These are phyloP conservation scores for Angophora floribunda DNA, from an alignment of 345 rosid species.

Conservation along the genomic window DNA sequence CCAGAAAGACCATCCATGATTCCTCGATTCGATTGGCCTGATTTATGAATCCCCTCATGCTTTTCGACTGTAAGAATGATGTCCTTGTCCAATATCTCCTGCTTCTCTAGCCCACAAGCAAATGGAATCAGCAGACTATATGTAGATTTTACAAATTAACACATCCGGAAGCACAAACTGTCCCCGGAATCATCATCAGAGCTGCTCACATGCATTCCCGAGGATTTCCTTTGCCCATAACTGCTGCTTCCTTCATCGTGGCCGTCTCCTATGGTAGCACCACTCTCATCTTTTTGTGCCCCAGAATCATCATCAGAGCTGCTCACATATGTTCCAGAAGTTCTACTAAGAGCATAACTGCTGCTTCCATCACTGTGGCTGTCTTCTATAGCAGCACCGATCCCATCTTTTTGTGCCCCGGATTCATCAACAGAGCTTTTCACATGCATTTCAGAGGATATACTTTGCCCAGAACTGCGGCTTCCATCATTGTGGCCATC, in stretches of 20 bases:
- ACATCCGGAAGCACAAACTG: background rate
- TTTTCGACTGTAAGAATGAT: background rate
- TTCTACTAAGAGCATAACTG: background rate
- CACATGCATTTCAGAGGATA: background rate
- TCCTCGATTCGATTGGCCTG: background rate
- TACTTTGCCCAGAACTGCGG: background rate
- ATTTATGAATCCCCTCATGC: background rate
- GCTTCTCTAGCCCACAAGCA: background rate
- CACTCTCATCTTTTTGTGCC: background rate
- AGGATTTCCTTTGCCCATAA: background rate
- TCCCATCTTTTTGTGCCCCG: background rate
- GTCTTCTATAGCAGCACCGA: background rate
- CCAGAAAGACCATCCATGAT: background rate
- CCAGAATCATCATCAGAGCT: background rate
- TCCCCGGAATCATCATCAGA: background rate
- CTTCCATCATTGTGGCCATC: background rate
- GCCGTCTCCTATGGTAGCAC: background rate
- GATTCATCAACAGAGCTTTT: background rate
- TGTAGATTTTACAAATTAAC: background rate
- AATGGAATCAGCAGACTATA: background rate
- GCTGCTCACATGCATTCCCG: background rate
- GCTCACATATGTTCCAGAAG: background rate
- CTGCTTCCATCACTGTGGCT: background rate
- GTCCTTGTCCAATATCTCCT: background rate
- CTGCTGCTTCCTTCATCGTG: background rate